phyloP scores from a whole-genome alignment of 345 rosid genomes.

The Orychophragmus violaceus region DNA sequence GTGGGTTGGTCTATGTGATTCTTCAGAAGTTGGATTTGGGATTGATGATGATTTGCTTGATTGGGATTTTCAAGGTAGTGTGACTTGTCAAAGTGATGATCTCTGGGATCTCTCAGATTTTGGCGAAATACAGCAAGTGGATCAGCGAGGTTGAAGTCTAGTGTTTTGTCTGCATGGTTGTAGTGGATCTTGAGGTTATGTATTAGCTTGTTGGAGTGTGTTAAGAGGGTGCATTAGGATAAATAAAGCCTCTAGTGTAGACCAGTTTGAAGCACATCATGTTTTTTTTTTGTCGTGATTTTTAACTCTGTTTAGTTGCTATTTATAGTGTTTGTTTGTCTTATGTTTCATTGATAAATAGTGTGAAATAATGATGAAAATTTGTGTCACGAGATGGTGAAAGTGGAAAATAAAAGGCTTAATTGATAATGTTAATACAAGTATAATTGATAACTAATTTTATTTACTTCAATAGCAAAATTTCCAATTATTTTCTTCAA shows the following conservation, averaged over 20 bases:
- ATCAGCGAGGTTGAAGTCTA: neutral
- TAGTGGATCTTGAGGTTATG: neutral
- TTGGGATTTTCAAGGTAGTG: slow-evolving; percentile 30
- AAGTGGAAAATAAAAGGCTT: no score
- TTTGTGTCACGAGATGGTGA: no score
- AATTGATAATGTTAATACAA: no score
- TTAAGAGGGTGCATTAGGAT: neutral
- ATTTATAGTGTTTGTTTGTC: no score
- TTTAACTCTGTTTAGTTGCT: neutral
- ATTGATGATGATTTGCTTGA: slow-evolving; percentile 35
- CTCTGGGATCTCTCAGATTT: slow-evolving; percentile 26
- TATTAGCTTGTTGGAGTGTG: neutral
- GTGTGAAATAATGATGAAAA: no score
- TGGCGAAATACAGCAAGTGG: slow-evolving; percentile 15
- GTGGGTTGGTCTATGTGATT: slow-evolving; percentile 10
- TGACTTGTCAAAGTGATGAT: slow-evolving; percentile 16
- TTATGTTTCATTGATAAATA: neutral
- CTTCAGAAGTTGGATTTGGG: slow-evolving; percentile 21
- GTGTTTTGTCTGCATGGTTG: slow-evolving; percentile 11
- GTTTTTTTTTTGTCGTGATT: neutral
- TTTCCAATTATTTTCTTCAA: no score
- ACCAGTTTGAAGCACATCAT: neutral
- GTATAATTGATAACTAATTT: no score
- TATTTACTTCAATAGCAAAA: no score
- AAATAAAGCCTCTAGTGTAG: neutral